A percentile compares a stretch with the other conserved stretches of the same genome.
Evolutionary conservation across 345 rosid genomes (phyloP).

Genomic region (Eucalyptus tenuipes): DNA sequence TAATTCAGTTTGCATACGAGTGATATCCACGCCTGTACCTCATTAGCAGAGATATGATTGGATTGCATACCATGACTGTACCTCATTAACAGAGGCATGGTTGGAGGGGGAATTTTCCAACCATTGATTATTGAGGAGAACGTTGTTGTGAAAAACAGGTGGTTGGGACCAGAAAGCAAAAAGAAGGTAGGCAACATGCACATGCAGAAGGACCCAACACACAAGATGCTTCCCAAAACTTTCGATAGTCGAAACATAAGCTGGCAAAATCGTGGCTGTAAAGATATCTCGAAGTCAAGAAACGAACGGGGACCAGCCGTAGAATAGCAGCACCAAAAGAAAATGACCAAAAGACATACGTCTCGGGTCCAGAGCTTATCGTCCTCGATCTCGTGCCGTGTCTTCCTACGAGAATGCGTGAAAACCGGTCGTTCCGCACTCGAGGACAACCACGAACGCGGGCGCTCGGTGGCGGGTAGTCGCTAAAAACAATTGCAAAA

Average conservation of each 20-base stretch:
- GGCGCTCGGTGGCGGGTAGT: neutral
- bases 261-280: neutral
- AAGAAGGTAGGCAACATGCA: neutral
- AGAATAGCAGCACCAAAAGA: neutral
- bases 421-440: neutral
- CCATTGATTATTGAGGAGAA: neutral
- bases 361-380: neutral
- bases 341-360: neutral
- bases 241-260: neutral
- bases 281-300: neutral
- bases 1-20: neutral
- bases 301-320: neutral
- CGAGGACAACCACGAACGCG: neutral
- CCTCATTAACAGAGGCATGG: neutral
- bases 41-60: neutral
- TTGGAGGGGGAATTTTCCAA: neutral
- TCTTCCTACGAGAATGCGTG: neutral
- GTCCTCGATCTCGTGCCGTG: neutral
- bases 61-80: neutral
- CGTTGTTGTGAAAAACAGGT: neutral
- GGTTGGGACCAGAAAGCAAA: neutral
- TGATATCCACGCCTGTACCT: neutral
- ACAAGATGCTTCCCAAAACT: neutral
- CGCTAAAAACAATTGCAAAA: neutral
- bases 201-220: neutral